Percentiles rank a stretch among this genome's conserved stretches.
Conservation (phyloP, 257 asterid species). For the Nemophila menziesii region DNA sequence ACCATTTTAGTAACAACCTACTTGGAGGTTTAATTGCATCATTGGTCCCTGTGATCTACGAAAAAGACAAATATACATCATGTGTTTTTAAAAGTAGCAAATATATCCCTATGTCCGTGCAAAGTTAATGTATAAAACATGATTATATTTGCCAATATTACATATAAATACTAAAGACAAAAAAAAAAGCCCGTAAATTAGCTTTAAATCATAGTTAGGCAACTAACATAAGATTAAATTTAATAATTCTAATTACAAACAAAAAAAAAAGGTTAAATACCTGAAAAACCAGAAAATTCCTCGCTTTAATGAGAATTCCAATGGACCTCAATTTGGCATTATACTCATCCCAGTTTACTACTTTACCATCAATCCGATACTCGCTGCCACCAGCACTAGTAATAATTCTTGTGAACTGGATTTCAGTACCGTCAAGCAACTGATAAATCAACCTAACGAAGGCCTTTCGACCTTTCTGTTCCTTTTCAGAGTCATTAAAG, state of each 20-base stretch:
- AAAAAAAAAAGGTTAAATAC: constrained; percentile 14
- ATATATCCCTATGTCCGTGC: too few species aligned
- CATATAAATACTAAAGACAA: not conserved
- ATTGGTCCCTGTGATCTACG: too few species aligned
- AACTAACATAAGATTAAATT: not conserved
- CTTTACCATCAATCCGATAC: constrained; percentile 53
- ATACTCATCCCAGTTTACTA: constrained; percentile 74
- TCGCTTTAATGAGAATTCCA: constrained; percentile 86
- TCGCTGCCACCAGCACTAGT: constrained; percentile 74
- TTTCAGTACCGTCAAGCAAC: constrained; percentile 51
- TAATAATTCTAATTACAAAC: not conserved
- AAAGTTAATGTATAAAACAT: too few species aligned
- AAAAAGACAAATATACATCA: too few species aligned
- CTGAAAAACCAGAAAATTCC: constrained; percentile 98
- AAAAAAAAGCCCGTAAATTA: too few species aligned
- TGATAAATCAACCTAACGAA: constrained; percentile 68
- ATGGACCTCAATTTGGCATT: constrained; percentile 57
- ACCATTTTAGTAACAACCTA: too few species aligned
- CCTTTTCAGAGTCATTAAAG: constrained; percentile 75
- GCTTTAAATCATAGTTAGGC: not conserved
- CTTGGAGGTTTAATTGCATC: too few species aligned
- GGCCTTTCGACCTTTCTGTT: constrained; percentile 77
- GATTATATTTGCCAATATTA: too few species aligned
- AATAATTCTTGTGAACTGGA: constrained; percentile 73
- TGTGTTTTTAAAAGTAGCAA: too few species aligned